Evolutionary conservation across 225 moss, liverwort and hornwort genomes (phyloP).

Genomic region (Antitrichia curtipendula): DNA sequence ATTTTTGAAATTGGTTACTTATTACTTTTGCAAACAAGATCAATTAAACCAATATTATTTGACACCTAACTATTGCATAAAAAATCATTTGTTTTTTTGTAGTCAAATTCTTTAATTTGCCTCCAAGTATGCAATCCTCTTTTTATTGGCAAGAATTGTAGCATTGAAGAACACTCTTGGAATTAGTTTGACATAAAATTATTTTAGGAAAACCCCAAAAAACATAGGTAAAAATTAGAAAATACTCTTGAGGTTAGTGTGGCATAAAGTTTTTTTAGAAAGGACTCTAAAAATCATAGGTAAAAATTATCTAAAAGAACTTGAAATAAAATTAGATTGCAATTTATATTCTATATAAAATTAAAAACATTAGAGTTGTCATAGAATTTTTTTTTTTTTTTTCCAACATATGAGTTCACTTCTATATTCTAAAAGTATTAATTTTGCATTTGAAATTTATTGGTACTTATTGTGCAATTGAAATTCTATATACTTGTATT

Average conservation of each 20-base stretch:
- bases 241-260: rapidly evolving
- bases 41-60: neutral
- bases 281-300: no score
- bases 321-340: neutral
- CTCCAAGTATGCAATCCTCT: neutral
- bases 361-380: neutral
- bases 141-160: neutral
- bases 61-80: neutral
- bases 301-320: no score
- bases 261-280: neutral
- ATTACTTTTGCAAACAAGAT: neutral
- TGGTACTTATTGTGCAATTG: neutral
- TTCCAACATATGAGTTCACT: neutral
- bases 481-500: neutral
- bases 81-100: neutral
- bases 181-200: neutral
- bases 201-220: neutral
- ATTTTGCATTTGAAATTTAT: neutral
- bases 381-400: neutral
- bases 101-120: no score
- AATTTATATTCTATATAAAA: neutral
- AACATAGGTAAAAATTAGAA: no score
- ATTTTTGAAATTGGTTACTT: neutral
- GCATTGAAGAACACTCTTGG: neutral
- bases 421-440: neutral